Evolutionary conservation across 495 filamentous ascomycete genomes (phyloP).

Genomic region (Arthonia radiata): DNA sequence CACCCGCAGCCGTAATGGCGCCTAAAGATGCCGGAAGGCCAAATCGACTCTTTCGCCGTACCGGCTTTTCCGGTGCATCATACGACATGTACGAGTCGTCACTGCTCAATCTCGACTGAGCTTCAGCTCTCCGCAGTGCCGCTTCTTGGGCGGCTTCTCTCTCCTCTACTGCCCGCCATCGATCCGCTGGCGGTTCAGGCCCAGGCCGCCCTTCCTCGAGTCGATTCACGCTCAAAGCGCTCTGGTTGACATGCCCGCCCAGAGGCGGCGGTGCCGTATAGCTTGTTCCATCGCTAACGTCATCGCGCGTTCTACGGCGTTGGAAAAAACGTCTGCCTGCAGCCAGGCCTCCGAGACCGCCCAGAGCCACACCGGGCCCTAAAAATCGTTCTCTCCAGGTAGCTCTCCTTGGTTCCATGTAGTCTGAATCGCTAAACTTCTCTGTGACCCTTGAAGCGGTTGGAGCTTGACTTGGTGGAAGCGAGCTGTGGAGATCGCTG

Average conservation of each 20-base stretch:
- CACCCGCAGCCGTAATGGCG: constrained; percentile 42
- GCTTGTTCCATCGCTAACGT: constrained; percentile 26
- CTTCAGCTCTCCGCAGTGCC: constrained; percentile 8
- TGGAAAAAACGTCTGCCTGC: constrained; percentile 40
- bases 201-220: constrained; percentile 15
- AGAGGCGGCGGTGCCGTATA: constrained; percentile 10
- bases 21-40: constrained; percentile 28
- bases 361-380: constrained; percentile 39
- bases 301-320: constrained; percentile 27
- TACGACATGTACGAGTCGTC: constrained; percentile 14
- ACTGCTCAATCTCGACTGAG: constrained; percentile 16
- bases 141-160: constrained; percentile 4
- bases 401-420: no score
- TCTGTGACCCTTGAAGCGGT: no score
- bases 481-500: no score
- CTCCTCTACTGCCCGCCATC: constrained; percentile 14
- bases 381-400: constrained; percentile 37
- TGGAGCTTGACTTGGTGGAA: no score
- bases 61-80: constrained; percentile 6
- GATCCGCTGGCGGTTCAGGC: constrained; percentile 9
- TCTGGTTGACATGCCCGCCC: constrained; percentile 10
- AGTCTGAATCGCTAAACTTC: no score
- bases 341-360: constrained; percentile 37
- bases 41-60: constrained; percentile 8
- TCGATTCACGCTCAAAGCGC: constrained; percentile 13